Evolutionary conservation across 352 stramenopile genomes (phyloP).

Genomic region (Pythium plurisporium): DNA sequence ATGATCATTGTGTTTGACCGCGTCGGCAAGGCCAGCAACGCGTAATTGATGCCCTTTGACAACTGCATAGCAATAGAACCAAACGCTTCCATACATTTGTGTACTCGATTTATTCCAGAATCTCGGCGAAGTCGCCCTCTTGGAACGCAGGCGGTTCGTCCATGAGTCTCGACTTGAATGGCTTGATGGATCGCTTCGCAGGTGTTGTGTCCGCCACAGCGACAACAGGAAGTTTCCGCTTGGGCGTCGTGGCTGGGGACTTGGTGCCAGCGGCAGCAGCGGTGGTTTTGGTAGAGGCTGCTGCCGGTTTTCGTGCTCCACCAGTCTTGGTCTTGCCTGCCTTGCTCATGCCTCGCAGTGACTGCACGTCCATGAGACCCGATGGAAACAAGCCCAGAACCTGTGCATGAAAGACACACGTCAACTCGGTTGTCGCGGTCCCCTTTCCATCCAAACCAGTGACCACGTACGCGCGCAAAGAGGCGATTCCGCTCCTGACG

Average conservation of each 20-base stretch:
- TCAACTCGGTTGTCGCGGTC: neutral
- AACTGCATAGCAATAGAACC: neutral
- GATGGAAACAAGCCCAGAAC: slow-evolving; percentile 55
- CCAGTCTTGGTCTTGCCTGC: slow-evolving; percentile 46
- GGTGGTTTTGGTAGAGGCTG: slow-evolving; percentile 12
- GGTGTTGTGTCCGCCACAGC: slow-evolving; percentile 15
- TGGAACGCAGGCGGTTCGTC: slow-evolving; percentile 55
- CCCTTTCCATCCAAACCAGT: neutral
- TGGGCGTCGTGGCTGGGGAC: slow-evolving; percentile 21
- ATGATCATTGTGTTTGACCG: slow-evolving; percentile 98
- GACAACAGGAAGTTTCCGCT: slow-evolving; percentile 34
- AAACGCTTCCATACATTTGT: neutral
- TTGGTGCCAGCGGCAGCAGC: slow-evolving; percentile 21
- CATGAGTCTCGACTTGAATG: slow-evolving; percentile 79
- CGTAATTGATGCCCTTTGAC: neutral
- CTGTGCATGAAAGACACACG: slow-evolving; percentile 16
- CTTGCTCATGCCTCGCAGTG: slow-evolving; percentile 67
- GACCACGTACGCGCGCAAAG: slow-evolving; percentile 56
- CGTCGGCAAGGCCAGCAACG: slow-evolving; percentile 18
- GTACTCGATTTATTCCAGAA: slow-evolving; percentile 19
- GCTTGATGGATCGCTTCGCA: slow-evolving; percentile 55
- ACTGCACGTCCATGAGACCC: slow-evolving; percentile 60
- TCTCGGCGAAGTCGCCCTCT: slow-evolving; percentile 68
- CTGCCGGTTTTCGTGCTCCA: slow-evolving; percentile 32
- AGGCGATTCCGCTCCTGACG: slow-evolving; percentile 84